A percentile compares a stretch with the other conserved stretches of the same genome.
Evolutionary conservation across 495 filamentous ascomycete genomes (phyloP).

Genomic region (Penicillium antarcticum): DNA sequence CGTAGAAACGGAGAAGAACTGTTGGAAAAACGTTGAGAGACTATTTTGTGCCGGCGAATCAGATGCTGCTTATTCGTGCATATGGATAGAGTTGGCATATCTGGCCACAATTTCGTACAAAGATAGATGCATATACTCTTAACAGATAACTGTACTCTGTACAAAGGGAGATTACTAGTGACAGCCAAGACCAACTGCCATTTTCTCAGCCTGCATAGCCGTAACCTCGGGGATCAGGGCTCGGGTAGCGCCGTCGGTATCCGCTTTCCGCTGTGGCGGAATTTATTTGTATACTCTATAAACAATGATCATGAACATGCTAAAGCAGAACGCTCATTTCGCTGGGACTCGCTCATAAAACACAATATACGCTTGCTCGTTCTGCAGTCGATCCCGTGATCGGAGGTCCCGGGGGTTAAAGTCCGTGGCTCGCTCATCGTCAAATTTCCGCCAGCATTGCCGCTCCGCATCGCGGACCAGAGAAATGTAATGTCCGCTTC

Average conservation of each 20-base stretch:
- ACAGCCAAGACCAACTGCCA: not conserved
- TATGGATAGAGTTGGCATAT: conserved; percentile 7
- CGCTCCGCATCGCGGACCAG: conserved; percentile 59
- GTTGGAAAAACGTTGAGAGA: not conserved
- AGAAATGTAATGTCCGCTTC: conserved; percentile 68
- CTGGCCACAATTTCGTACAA: conserved; percentile 1
- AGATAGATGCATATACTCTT: too few relatives aligned
- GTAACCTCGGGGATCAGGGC: conserved; percentile 19
- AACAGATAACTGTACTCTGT: too few relatives aligned
- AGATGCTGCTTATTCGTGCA: conserved; percentile 26
- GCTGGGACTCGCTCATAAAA: conserved; percentile 58
- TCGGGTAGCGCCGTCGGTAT: conserved; percentile 16
- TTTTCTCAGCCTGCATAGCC: conserved; percentile 13
- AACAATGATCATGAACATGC: conserved; percentile 7
- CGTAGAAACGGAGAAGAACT: not conserved
- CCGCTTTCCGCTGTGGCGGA: conserved; percentile 12
- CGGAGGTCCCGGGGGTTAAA: conserved; percentile 54
- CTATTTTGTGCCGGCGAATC: conserved; percentile 13
- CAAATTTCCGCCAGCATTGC: conserved; percentile 62
- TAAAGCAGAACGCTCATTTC: conserved; percentile 37
- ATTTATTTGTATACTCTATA: conserved; percentile 6
- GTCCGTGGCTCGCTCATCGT: conserved; percentile 58
- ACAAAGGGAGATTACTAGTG: too few relatives aligned
- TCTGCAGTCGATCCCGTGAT: conserved; percentile 48
- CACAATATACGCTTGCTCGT: conserved; percentile 66